These are phyloP conservation scores for Candida namnaoensis DNA, from an alignment of 805 yeast genomes.

Conservation along the genomic window DNA sequence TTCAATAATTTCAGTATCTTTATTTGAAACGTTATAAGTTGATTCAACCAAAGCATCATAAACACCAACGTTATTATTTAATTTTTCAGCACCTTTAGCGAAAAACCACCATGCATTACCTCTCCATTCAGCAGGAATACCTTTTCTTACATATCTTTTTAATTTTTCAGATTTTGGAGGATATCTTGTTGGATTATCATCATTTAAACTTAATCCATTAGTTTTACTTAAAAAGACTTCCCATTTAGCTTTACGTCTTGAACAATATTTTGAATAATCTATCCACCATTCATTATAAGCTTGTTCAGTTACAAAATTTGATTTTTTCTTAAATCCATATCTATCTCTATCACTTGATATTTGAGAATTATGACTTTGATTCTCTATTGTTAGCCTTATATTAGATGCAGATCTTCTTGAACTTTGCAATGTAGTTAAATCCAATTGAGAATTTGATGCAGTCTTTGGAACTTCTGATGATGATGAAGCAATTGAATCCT, in stretches of 20 bases:
- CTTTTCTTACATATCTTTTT: constrained; percentile 77
- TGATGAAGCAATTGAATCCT: too few species aligned
- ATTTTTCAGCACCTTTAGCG: constrained; percentile 73
- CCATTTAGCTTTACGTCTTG: constrained; percentile 75
- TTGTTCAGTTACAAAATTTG: constrained; percentile 38
- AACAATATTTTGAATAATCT: constrained; percentile 53
- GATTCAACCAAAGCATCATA: constrained; percentile 62
- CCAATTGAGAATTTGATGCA: not conserved
- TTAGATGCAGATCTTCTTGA: constrained; percentile 5
- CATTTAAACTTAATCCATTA: constrained; percentile 47
- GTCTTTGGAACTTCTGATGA: not conserved
- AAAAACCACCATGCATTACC: constrained; percentile 96
- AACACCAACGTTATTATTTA: constrained; percentile 63
- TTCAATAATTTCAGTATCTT: constrained; percentile 88
- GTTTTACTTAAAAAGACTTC: constrained; percentile 43
- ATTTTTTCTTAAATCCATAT: constrained; percentile 79
- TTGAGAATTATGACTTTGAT: not conserved
- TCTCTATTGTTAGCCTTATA: constrained; percentile 9
- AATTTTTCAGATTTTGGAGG: constrained; percentile 76
- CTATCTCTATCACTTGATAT: constrained; percentile 41
- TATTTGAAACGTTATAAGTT: constrained; percentile 44
- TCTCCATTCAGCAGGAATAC: constrained; percentile 96
- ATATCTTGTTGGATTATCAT: constrained; percentile 52
- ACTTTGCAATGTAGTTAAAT: not conserved
- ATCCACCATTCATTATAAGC: constrained; percentile 73